A percentile compares a stretch with the other conserved stretches of the same genome.
Evolutionary conservation across 2,329 filamentous ascomycete species (phyloP).

Genomic region (Magnaporthiopsis rhizophila): DNA sequence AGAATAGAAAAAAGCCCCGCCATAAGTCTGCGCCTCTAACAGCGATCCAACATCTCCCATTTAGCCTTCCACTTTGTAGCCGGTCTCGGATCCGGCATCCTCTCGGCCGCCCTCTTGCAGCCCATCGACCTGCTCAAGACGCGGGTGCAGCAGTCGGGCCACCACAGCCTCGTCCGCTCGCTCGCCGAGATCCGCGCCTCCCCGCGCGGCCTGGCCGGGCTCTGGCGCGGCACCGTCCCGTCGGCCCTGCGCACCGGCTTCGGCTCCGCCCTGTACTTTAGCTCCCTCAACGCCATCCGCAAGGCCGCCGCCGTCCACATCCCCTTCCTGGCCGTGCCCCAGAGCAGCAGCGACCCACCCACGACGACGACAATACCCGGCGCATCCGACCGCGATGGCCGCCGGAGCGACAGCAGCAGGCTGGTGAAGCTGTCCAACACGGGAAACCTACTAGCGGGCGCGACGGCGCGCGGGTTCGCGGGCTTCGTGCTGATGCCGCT

Average conservation of each 20-base stretch:
- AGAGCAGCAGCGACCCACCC: no score
- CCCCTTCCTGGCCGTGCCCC: conserved; percentile 8
- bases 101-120: conserved; percentile 84
- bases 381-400: conserved; percentile 12
- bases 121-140: conserved; percentile 96
- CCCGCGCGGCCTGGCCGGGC: conserved; percentile 31
- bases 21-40: neutral
- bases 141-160: conserved; percentile 79
- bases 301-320: conserved; percentile 45
- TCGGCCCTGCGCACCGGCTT: conserved; percentile 90
- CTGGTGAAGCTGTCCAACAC: conserved; percentile 76
- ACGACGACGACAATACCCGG: neutral
- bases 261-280: conserved; percentile 91
- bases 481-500: conserved; percentile 93
- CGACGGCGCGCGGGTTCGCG: conserved; percentile 73
- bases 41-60: conserved; percentile 1
- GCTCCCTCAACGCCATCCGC: conserved; percentile 75
- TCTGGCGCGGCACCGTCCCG: conserved; percentile 91
- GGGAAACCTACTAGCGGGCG: conserved; percentile 79
- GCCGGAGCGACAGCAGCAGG: conserved; percentile 49
- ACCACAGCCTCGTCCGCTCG: conserved; percentile 59
- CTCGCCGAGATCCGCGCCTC: conserved; percentile 57
- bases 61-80: conserved; percentile 79
- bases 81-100: conserved; percentile 77
- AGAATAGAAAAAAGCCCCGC: no score